phyloP scores from a whole-genome alignment of 2,329 filamentous ascomycete species.

The Calonectria hawksworthii region DNA sequence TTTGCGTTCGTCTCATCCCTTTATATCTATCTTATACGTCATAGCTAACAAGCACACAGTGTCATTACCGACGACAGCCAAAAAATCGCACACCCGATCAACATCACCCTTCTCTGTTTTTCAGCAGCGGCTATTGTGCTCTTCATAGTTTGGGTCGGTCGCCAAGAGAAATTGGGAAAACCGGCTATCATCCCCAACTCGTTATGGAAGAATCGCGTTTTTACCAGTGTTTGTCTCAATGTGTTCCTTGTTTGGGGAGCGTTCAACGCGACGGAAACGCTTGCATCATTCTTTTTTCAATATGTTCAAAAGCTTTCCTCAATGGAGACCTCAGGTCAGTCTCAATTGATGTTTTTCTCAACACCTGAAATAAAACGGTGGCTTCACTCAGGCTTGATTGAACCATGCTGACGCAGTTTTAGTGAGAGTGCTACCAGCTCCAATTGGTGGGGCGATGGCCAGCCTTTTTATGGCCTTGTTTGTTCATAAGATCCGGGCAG shows the following conservation, averaged over 20 bases:
- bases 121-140: constrained; percentile 55
- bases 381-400: background rate
- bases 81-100: background rate
- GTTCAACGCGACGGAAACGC: constrained; percentile 51
- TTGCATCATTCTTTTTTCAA: constrained; percentile 36
- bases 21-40: background rate
- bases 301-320: constrained; percentile 13
- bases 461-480: constrained; percentile 7
- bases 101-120: constrained; percentile 56
- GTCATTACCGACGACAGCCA: constrained; percentile 1
- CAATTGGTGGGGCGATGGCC: constrained; percentile 9
- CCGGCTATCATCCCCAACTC: constrained; percentile 72
- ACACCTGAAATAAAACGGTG: background rate
- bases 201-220: constrained; percentile 67
- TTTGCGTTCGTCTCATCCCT: constrained; percentile 47
- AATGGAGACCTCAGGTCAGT: constrained; percentile 13
- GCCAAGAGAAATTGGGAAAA: constrained; percentile 56
- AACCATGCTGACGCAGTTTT: background rate
- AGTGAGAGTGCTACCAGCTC: constrained; percentile 5
- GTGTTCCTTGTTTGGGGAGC: constrained; percentile 58
- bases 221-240: constrained; percentile 64
- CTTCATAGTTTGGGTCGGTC: constrained; percentile 65
- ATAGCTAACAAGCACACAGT: background rate
- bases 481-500: constrained; percentile 11
- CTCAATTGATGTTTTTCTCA: background rate